These are phyloP conservation scores for Beauveria bassiana DNA, from an alignment of 2,329 filamentous ascomycete genomes.

Conservation along the genomic window DNA sequence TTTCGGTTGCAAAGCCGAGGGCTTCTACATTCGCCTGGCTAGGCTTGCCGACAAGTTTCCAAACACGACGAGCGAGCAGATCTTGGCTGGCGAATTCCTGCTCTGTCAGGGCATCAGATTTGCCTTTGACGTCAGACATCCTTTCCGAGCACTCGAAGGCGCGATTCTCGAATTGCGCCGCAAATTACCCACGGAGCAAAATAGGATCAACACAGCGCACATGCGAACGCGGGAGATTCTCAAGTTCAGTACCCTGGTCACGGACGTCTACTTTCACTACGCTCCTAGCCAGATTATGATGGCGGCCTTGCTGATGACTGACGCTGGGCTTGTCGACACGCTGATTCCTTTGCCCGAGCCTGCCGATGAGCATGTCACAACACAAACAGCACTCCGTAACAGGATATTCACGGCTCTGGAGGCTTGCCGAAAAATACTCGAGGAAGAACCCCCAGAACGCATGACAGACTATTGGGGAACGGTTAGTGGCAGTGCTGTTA, in stretches of 20 bases:
- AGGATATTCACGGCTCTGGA: slow-evolving; percentile 43
- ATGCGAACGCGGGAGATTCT: slow-evolving; percentile 64
- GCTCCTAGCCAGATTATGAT: slow-evolving; percentile 93
- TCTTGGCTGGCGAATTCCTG: slow-evolving; percentile 86
- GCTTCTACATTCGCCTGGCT: slow-evolving; percentile 59
- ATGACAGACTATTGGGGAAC: slow-evolving; percentile 47
- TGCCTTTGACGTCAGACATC: slow-evolving; percentile 87
- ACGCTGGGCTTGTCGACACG: slow-evolving; percentile 51
- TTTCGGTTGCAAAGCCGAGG: slow-evolving; percentile 89
- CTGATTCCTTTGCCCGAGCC: slow-evolving; percentile 34
- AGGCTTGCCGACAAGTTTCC: slow-evolving; percentile 64
- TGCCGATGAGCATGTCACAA: slow-evolving; percentile 18
- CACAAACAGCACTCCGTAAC: slow-evolving; percentile 27
- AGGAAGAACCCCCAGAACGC: slow-evolving; percentile 48
- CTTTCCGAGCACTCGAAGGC: slow-evolving; percentile 80
- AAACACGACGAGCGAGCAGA: slow-evolving; percentile 66
- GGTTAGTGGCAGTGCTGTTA: slow-evolving; percentile 26
- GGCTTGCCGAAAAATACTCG: slow-evolving; percentile 46
- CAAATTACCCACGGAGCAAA: slow-evolving; percentile 52
- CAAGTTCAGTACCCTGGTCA: slow-evolving; percentile 73
- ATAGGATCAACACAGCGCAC: slow-evolving; percentile 55
- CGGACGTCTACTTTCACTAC: slow-evolving; percentile 95
- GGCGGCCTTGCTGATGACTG: slow-evolving; percentile 68
- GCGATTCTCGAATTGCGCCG: slow-evolving; percentile 74
- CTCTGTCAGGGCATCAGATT: slow-evolving; percentile 89